Base-by-base conservation (phyloP, 2,329 filamentous ascomycete species). In the Aspergillus sp. region DNA sequence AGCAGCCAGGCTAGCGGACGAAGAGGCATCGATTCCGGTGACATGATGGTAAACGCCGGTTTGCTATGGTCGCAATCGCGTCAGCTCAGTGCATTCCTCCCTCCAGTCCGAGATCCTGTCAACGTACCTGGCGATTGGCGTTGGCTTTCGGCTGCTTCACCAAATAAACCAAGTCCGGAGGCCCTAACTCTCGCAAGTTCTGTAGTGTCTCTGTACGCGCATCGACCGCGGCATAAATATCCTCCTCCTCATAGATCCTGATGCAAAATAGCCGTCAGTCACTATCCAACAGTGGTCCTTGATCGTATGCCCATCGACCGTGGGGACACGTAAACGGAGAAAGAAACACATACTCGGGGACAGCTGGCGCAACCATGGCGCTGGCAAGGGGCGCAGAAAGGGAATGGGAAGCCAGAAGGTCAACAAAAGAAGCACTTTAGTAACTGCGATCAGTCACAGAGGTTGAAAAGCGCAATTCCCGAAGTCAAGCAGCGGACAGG, bases 41-140 rank as follows among this genome's bases (percentile, higher is more conserved):
- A 96, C 90, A 82, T 98, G 93, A 68, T 98, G 93, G 66, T 98
- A 98, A 47, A 96, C 84, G 49, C 93, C 93, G 51, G 83, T 83
- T 86, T 96, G 52, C 52, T 29, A 48, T 48, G 45, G 30, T 29
- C 10, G 38, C 30, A 9, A 44, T 32, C 36, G n/a, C 32, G 38
- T 49, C 33, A 49, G 44, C 44, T 36, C 32, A 46, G n/a, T 32
- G 42, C 27, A 43, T 5, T 27, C 36, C 10, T 39, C 27, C 12
- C 7, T 39, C 26, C 26, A 9, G 26, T 7, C 36, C 36, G 27
- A 39, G 28, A 38, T 7, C 28, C 29, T 10, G 28, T 29, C 30
- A 45, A 46, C 62, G 49, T 66, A 81, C 78, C 73, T 81, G 78
- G 52, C 77, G 79, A 45, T 70, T 74, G 19, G 73, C 65, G 45